Conservation (phyloP, 345 rosid genomes). For the Balakata baccata region DNA sequence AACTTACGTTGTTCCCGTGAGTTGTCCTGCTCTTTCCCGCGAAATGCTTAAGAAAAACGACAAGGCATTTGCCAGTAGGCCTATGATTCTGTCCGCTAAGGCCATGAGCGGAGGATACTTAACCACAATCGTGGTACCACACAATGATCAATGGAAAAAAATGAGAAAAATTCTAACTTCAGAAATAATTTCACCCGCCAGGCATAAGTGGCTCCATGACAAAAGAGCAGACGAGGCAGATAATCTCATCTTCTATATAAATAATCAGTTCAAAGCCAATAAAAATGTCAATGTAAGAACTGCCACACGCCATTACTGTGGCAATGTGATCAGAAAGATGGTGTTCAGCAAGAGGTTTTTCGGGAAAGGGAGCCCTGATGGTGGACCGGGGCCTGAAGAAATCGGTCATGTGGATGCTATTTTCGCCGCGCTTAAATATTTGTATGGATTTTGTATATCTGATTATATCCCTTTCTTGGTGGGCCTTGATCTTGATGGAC, state of each 20-base stretch:
- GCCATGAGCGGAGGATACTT: neutral
- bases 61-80: neutral
- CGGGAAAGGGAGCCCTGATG: constrained; percentile 32
- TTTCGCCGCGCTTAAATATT: constrained; percentile 33
- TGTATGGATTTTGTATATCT: constrained; percentile 43
- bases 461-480: constrained; percentile 46
- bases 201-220: constrained; percentile 34
- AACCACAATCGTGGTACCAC: constrained; percentile 23
- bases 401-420: constrained; percentile 43
- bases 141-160: constrained; percentile 49
- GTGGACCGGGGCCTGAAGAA: constrained; percentile 47
- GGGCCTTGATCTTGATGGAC: constrained; percentile 53
- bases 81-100: neutral
- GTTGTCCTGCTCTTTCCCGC: neutral
- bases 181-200: constrained; percentile 36
- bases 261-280: neutral
- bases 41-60: neutral
- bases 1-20: neutral
- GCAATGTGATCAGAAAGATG: constrained; percentile 43
- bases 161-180: constrained; percentile 40
- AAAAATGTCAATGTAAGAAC: constrained; percentile 32
- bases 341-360: constrained; percentile 41
- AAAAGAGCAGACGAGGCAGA: constrained; percentile 46
- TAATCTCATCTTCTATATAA: constrained; percentile 21
- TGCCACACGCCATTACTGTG: constrained; percentile 37